A percentile compares a stretch with the other conserved stretches of the same genome.
Evolutionary conservation across 2,329 filamentous ascomycete genomes (phyloP).

Genomic region (Colletotrichum sp.): DNA sequence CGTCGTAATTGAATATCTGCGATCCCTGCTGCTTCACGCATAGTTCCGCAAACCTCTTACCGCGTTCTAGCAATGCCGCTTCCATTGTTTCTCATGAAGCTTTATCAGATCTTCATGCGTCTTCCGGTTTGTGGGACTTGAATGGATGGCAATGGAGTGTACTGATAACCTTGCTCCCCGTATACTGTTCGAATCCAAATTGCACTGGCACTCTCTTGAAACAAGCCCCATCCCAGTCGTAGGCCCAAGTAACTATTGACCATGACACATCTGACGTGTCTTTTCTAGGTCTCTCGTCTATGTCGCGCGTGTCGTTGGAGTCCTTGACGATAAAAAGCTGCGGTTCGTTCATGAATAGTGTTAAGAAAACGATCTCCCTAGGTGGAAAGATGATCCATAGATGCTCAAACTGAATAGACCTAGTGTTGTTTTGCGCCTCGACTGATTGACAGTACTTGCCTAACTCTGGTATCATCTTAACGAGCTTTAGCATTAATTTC

Average conservation of each 20-base stretch:
- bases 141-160: not conserved
- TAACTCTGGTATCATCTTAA: not conserved
- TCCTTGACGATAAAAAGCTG: not conserved
- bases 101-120: not conserved
- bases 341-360: constrained; percentile 33
- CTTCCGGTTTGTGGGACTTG: not conserved
- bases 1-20: not conserved
- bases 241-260: constrained; percentile 45
- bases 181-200: not conserved
- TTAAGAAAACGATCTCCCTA: constrained; percentile 42
- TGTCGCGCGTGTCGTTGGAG: not conserved
- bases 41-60: not conserved
- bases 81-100: not conserved
- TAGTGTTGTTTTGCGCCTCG: not conserved
- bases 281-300: not conserved
- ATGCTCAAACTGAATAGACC: constrained; percentile 41
- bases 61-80: not conserved
- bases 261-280: constrained; percentile 27
- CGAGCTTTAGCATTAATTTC: not conserved
- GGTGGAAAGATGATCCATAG: constrained; percentile 58
- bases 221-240: constrained; percentile 52
- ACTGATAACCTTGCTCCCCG: not conserved
- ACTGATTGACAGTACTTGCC: not conserved
- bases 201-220: constrained; percentile 21
- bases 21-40: not conserved